Evolutionary conservation across 306 rosid species (phyloP), one percentile per base, ranked within the genome.

Genomic region (Gastrolobium bilobum): DNA sequence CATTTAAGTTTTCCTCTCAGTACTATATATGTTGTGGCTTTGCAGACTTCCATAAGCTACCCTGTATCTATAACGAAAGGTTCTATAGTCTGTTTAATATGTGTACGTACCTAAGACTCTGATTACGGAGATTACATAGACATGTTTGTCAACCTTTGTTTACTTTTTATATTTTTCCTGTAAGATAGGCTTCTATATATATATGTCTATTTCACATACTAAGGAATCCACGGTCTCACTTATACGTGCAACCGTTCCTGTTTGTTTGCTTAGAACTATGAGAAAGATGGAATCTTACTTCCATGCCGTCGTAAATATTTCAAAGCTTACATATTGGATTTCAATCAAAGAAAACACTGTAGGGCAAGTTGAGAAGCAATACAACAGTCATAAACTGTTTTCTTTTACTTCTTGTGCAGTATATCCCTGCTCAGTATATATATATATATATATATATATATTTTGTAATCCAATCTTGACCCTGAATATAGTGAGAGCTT

Each of bases 21-120:
- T 64, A 58, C 26, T 62, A 71, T 80, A 10, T 33, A 67, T 51
- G 61, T 78, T 54, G 46, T 75, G 84, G 62, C 81, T 68, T 44
- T 63, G 75, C 69, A n/a, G 79, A 63, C 76, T 54, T 62, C 15
- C 35, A 72, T 57, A 84, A 58, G 76, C 48, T 61, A 33, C 57
- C 64, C 4, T 47, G 53, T 57, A 39, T 72, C 64, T 56, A 43
- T 54, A 59, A 26, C 76, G 47, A 70, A 75, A 62, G 76, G 52
- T 71, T 56, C 70, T 61, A 30, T 35, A 42, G 10, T n/a, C 56
- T 79, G 38, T 78, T 79, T 59, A 42, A 64, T 39, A n/a, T 67
- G 30, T 52, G 52, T 40, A 64, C n/a, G n/a, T n/a, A n/a, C n/a
- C 42, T 66, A 26, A 61, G 61, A 73, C n/a, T 42, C 6, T 39